Evolutionary conservation across 2,329 filamentous ascomycete species (phyloP), one percentile per base, ranked within the genome.

Genomic region (Lasiodiplodia sp.): DNA sequence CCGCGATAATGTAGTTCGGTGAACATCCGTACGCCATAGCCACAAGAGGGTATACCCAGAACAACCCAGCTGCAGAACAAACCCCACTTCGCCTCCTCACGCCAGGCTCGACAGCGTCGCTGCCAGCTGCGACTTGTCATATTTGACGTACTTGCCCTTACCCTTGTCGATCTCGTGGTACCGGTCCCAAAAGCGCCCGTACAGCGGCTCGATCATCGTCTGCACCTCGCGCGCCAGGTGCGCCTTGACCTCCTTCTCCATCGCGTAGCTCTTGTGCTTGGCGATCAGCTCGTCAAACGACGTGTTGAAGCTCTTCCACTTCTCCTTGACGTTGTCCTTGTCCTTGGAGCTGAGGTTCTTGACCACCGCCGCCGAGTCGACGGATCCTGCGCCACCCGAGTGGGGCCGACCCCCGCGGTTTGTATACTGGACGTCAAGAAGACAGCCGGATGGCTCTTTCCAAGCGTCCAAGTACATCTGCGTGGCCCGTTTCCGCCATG

Each of bases 81-180:
- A 18, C 66, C 62, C 66, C 64, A 55, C 71, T 70, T 70, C 16
- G 71, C 72, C 38, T 4, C 47, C 67, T 74, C 73, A 82, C 60
- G 76, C 78, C 72, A 86, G 77, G 62, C 81, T 78, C 28, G 85
- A 82, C 75, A 91, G 77, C 70, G 86, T 81, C 25, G 88, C 87
- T 57, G 91, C 88, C 75, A 99, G 90, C 58, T 89, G 88, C 51
- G 86, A 85, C 84, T 97, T 97, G 83, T 97, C 94, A 78, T 97
- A 98, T 83, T 97, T 97, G 78, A 97, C 94, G 80, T 98, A 97
- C 81, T 99, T 99, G 73, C 95, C 95, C 82, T 94, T 96, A 69
- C 96, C 96, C 84, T 97, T 97, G 82, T 98, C 95, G 72, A 98
- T 90, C 81, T 98, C 96, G 78, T 97, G 94, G 78, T 99, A 99